Evolutionary conservation across 805 yeast genomes (phyloP), one percentile per base, ranked within the genome.

Genomic region (Ogataea zsoltii): DNA sequence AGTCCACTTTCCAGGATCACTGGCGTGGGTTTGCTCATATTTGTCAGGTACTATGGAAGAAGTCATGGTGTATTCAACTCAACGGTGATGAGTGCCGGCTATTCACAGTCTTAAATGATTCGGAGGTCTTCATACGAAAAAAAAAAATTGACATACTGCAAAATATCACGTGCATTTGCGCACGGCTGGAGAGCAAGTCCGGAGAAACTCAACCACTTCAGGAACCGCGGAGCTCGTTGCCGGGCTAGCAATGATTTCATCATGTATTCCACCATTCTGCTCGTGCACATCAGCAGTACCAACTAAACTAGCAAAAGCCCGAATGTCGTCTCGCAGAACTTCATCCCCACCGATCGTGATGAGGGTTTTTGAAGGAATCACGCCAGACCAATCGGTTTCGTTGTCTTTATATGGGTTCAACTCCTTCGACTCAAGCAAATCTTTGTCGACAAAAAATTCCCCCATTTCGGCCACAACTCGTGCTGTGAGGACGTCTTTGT

Each of bases 391-490:
- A 31, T 43, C 38, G 11, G 23, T 26, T 12, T 16, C 25, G 26
- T 18, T 28, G 30, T 43, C 46, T 38, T 38, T 43, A 16, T 43
- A 43, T 13, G 46, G 46, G 19, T 43, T 43, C 29, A 43, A 21
- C 12, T 21, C 38, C 7, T 37, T 25, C n/a, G 46, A 37, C 9
- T 43, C 46, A 5, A 42, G 23, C 13, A 35, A 18, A 2, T 42
- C 33, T 7, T 19, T 19, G 3, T 30, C 32, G 12, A 33, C 33
- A 25, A 43, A 43, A 4, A 43, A 32, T 15, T 43, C 46, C 4
- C 46, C 46, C 42, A 43, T 38, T 18, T 43, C 42, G 14, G 26
- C 38, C 26, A 43, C 26, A 10, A 38, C 33, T 12, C 16, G 16
- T 3, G 29, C 42, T 2, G 46, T 43, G 26, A 43, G 30, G 32